Percentiles rank a stretch among this genome's conserved stretches.
Conservation (phyloP, 805 yeast species). For the Candida anglica region DNA sequence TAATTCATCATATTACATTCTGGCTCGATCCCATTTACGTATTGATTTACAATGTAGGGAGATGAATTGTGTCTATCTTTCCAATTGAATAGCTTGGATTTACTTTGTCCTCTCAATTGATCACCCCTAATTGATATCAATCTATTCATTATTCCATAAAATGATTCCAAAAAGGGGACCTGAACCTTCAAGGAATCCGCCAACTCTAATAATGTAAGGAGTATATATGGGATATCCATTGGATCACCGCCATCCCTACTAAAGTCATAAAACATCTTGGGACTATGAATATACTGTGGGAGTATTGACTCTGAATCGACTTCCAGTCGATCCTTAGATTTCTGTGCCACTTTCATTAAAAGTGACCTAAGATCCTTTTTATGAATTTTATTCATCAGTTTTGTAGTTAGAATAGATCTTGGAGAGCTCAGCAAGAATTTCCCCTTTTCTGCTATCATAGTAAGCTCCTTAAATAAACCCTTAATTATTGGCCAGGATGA, state of each 20-base stretch:
- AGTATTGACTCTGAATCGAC: too few relatives aligned
- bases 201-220: constrained; percentile 5
- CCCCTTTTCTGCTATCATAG: background rate
- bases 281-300: constrained; percentile 10
- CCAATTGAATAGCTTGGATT: constrained; percentile 12
- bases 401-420: too few relatives aligned
- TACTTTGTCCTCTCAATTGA: constrained; percentile 3
- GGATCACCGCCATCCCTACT: too few relatives aligned
- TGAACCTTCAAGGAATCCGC: constrained; percentile 4
- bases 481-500: constrained; percentile 10
- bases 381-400: too few relatives aligned
- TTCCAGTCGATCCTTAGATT: too few relatives aligned
- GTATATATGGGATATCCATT: constrained; percentile 3
- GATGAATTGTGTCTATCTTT: constrained; percentile 7
- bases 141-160: constrained; percentile 8
- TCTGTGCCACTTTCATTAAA: too few relatives aligned
- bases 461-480: constrained; percentile 12
- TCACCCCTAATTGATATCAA: constrained; percentile 9
- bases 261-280: constrained; percentile 10
- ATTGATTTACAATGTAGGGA: constrained; percentile 8
- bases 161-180: constrained; percentile 12
- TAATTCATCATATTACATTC: constrained; percentile 21
- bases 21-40: constrained; percentile 15
- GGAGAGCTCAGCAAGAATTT: too few relatives aligned
- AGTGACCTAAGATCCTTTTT: too few relatives aligned